Percentiles rank a stretch among this genome's conserved stretches.
phyloP scores from a whole-genome alignment of 129 eudicot species.

The Logfia minima region DNA sequence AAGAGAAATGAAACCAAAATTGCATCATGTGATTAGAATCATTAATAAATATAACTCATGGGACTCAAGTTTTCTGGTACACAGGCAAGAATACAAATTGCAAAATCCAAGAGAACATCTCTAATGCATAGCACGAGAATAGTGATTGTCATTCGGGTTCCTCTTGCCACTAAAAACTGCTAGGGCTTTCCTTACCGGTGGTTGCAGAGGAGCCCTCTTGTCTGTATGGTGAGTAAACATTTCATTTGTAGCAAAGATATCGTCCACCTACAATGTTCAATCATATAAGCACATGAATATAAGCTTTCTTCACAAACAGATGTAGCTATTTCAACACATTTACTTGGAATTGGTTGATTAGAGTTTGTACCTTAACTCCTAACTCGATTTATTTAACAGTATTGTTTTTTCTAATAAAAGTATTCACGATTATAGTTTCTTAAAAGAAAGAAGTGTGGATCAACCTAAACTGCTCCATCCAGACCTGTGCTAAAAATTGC shows the following conservation, averaged over 20 bases:
- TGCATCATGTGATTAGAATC: constrained; percentile 20
- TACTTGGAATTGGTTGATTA: background rate
- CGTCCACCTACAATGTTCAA: constrained; percentile 47
- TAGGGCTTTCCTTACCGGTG: constrained; percentile 82
- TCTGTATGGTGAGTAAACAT: constrained; percentile 68
- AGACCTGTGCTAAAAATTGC: background rate
- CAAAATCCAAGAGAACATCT: background rate
- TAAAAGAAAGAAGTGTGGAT: too few species aligned
- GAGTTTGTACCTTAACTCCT: background rate
- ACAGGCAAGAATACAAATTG: background rate
- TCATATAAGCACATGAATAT: constrained; percentile 1
- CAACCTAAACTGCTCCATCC: background rate
- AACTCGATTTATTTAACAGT: background rate
- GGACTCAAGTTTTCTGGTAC: background rate
- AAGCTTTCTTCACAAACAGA: background rate
- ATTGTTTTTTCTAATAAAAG: background rate
- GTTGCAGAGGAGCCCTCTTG: constrained; percentile 71
- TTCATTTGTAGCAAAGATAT: constrained; percentile 60
- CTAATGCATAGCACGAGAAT: constrained; percentile 67
- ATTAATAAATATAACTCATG: constrained; percentile 13
- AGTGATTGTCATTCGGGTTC: constrained; percentile 92
- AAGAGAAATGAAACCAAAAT: constrained; percentile 24
- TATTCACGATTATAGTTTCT: background rate
- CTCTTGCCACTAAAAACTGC: constrained; percentile 84
- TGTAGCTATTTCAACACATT: background rate